These are phyloP conservation scores for Ceriops decandra DNA, from an alignment of 345 rosid genomes.

Conservation along the genomic window DNA sequence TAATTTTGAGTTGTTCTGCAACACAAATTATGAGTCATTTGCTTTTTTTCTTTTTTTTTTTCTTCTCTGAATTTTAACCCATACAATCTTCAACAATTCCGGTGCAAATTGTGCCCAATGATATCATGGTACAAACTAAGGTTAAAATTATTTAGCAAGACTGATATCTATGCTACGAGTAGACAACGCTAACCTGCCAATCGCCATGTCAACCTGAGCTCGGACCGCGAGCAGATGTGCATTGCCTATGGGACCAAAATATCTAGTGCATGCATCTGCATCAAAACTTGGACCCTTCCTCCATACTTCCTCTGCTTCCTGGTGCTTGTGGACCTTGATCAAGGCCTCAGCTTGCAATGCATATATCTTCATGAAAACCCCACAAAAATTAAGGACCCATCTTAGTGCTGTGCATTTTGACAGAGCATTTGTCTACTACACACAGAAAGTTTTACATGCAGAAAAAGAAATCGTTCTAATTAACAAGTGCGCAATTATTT, in stretches of 20 bases:
- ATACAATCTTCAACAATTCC: no score
- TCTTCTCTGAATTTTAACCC: not conserved
- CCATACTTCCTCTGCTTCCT: conserved; percentile 69
- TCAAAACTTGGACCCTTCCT: conserved; percentile 53
- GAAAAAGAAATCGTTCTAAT: no score
- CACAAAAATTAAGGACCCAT: not conserved
- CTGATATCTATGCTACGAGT: no score
- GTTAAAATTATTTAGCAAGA: no score
- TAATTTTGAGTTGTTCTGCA: conserved; percentile 44
- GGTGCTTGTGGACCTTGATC: conserved; percentile 64
- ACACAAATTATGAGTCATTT: not conserved
- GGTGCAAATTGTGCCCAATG: not conserved
- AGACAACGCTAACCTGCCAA: conserved; percentile 63
- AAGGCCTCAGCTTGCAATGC: conserved; percentile 92
- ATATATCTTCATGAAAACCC: conserved; percentile 38
- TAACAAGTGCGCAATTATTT: no score
- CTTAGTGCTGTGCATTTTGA: not conserved
- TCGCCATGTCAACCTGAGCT: conserved; percentile 79
- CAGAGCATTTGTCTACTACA: no score
- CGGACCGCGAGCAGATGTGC: conserved; percentile 64
- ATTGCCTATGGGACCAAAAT: conserved; percentile 68
- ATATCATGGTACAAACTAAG: no score
- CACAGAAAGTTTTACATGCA: no score
- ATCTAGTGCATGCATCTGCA: conserved; percentile 55
- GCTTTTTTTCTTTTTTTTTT: not conserved